Evolutionary conservation across 106 monocot genomes (phyloP).

Genomic region (Amphibolis antarctica): DNA sequence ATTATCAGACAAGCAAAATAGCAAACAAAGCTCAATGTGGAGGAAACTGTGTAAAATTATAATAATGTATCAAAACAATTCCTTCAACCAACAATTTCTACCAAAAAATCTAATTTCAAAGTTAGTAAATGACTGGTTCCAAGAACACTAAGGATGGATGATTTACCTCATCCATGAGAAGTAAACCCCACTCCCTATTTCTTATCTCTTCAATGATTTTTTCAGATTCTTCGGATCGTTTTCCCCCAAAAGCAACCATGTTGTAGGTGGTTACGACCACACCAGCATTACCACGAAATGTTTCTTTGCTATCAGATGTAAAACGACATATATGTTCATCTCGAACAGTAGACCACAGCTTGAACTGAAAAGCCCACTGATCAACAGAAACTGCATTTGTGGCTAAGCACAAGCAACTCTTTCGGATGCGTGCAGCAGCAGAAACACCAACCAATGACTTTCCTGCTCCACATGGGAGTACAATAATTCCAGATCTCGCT

Average conservation of each 20-base stretch:
- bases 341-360: constrained; percentile 94
- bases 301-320: constrained; percentile 96
- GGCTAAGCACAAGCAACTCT: constrained; percentile 87
- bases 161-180: constrained; percentile 97
- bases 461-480: constrained; percentile 97
- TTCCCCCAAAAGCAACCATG: constrained; percentile 98
- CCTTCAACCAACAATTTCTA: too few relatives aligned
- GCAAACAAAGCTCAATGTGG: too few relatives aligned
- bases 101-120: background rate
- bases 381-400: constrained; percentile 99
- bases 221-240: constrained; percentile 96
- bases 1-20: too few relatives aligned
- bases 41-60: background rate
- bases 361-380: constrained; percentile 99
- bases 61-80: background rate
- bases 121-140: background rate
- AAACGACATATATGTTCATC: constrained; percentile 96
- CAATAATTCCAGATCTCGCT: constrained; percentile 98
- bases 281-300: constrained; percentile 91
- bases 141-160: background rate
- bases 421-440: constrained; percentile 83
- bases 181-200: constrained; percentile 98
- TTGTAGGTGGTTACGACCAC: constrained; percentile 98
- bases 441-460: constrained; percentile 98
- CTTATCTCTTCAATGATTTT: constrained; percentile 98